A percentile compares a stretch with the other conserved stretches of the same genome.
These are phyloP conservation scores for Croton laevigatus DNA, from an alignment of 441 rosid species.

Conservation along the genomic window DNA sequence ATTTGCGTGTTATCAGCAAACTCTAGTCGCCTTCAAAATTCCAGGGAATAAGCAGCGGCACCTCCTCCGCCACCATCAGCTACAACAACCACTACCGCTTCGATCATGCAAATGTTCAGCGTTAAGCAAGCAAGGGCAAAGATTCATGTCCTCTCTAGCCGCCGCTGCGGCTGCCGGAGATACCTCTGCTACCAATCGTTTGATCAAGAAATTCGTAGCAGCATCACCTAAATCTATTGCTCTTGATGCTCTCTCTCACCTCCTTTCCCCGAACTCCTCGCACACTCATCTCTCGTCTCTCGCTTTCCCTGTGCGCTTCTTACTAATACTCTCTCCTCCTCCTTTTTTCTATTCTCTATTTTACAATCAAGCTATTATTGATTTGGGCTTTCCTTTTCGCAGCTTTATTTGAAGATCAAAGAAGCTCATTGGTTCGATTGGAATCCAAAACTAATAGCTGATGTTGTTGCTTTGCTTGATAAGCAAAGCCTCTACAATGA, in stretches of 20 bases:
- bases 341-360: neutral
- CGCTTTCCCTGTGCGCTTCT: constrained; percentile 55
- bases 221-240: constrained; percentile 62
- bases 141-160: constrained; percentile 52
- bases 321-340: constrained; percentile 6
- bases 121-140: constrained; percentile 60
- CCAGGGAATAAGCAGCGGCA: constrained; percentile 16
- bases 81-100: neutral
- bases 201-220: constrained; percentile 76
- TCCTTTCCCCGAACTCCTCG: constrained; percentile 52
- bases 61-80: constrained; percentile 11
- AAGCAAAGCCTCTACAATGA: constrained; percentile 47
- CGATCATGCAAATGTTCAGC: constrained; percentile 24
- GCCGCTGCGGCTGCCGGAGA: constrained; percentile 42
- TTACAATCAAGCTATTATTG: neutral
- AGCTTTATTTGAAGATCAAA: constrained; percentile 63
- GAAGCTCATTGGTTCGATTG: constrained; percentile 79
- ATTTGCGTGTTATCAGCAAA: neutral
- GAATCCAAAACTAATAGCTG: constrained; percentile 76
- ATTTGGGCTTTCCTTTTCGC: constrained; percentile 12
- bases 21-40: constrained; percentile 5
- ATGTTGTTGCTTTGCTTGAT: constrained; percentile 54
- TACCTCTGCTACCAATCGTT: constrained; percentile 41
- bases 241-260: constrained; percentile 74
- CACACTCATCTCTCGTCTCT: constrained; percentile 47